Evolutionary conservation across 768 basidiomycete species (phyloP).

Genomic region (Rhodotorula diobovata): DNA sequence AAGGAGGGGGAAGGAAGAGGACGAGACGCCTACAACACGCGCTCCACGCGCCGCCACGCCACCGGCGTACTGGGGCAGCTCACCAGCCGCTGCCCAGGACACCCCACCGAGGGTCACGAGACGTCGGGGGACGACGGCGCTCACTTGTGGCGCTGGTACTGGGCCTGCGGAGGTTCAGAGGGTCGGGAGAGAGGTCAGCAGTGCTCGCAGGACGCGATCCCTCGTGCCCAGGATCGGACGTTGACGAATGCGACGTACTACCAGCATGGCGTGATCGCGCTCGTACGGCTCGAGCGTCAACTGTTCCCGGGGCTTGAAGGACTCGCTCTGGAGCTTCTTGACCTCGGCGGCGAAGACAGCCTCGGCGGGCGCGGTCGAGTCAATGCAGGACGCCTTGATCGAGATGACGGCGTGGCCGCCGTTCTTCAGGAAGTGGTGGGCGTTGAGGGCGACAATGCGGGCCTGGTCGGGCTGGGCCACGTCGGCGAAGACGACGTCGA

Average conservation of each 20-base stretch:
- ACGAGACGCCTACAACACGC: not conserved
- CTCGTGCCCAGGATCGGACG: not conserved
- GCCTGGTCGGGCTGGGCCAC: constrained; percentile 98
- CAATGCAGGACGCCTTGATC: constrained; percentile 98
- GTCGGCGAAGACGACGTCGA: constrained; percentile 97
- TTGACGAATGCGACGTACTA: not conserved
- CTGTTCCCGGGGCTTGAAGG: constrained; percentile 92
- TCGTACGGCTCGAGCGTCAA: constrained; percentile 75
- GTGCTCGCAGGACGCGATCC: too few species aligned
- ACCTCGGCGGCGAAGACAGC: constrained; percentile 86
- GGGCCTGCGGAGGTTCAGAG: not conserved
- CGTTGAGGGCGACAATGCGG: constrained; percentile 88
- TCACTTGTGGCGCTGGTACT: constrained; percentile 2
- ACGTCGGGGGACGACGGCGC: too few species aligned
- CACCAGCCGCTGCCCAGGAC: too few species aligned
- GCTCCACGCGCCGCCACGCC: too few species aligned
- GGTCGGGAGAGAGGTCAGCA: too few species aligned
- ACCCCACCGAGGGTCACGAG: too few species aligned
- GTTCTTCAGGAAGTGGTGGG: constrained; percentile 92
- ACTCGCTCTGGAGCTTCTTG: constrained; percentile 65
- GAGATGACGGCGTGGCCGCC: constrained; percentile 89
- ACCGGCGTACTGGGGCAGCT: too few species aligned
- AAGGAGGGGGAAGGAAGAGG: too few species aligned
- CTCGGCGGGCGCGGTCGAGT: constrained; percentile 87
- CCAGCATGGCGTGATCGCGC: not conserved